A percentile compares a stretch with the other conserved stretches of the same genome.
Conservation (phyloP, 192 early-diverging fungal species). For the Helicostylum pulchrum region DNA sequence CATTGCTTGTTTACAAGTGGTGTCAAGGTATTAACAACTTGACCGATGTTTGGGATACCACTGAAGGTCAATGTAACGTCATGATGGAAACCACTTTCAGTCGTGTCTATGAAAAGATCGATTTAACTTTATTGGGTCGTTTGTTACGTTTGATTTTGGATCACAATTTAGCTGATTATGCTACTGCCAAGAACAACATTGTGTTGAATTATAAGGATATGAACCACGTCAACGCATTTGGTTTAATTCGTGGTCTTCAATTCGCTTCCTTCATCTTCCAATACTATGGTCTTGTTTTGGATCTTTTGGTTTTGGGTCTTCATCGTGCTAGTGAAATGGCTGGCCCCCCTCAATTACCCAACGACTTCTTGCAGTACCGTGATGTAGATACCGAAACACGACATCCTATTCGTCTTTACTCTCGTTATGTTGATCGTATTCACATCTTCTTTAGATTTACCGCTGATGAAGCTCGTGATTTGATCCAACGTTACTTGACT, state of each 20-base stretch:
- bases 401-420: conserved; percentile 96
- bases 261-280: conserved; percentile 98
- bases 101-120: conserved; percentile 95
- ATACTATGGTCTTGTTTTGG: conserved; percentile 97
- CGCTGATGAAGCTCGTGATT: conserved; percentile 88
- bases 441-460: conserved; percentile 94
- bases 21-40: conserved; percentile 99
- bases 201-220: conserved; percentile 98
- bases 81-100: conserved; percentile 94
- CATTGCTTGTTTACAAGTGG: conserved; percentile 96
- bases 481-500: conserved; percentile 95
- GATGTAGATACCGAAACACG: conserved; percentile 89
- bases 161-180: conserved; percentile 99
- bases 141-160: conserved; percentile 94
- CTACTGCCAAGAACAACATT: conserved; percentile 99
- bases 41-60: conserved; percentile 91
- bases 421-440: conserved; percentile 89
- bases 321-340: conserved; percentile 96
- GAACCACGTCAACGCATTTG: conserved; percentile 97
- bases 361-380: conserved; percentile 96
- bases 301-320: conserved; percentile 90
- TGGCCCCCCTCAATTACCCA: conserved; percentile 86
- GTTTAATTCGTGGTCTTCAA: conserved; percentile 95
- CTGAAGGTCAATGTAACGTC: conserved; percentile 88
- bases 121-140: conserved; percentile 92